phyloP scores from a whole-genome alignment of 2,329 filamentous ascomycete genomes.

The Trichophyton schoenleinii region DNA sequence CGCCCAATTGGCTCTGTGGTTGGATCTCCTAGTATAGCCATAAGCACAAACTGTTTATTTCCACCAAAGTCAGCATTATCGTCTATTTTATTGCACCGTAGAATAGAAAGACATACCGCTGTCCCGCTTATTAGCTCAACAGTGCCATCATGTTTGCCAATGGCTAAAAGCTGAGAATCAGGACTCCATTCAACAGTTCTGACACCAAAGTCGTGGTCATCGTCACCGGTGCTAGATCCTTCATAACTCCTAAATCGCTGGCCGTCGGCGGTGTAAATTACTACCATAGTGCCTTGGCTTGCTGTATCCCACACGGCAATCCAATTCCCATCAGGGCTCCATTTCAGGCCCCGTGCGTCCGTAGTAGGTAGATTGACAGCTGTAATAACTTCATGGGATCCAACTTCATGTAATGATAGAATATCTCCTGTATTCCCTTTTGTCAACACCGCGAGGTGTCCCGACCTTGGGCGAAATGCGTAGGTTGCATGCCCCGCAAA shows the following conservation, averaged over 20 bases:
- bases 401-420: conserved; percentile 28
- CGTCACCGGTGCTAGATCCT: conserved; percentile 21
- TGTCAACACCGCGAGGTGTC: conserved; percentile 28
- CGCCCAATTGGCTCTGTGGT: conserved; percentile 23
- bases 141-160: conserved; percentile 40
- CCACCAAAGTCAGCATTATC: background rate
- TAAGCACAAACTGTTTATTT: conserved; percentile 14
- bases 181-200: conserved; percentile 43
- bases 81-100: background rate
- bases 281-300: conserved; percentile 38
- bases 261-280: conserved; percentile 48
- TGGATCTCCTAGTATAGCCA: conserved; percentile 25
- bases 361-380: conserved; percentile 34
- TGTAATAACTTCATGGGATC: conserved; percentile 24
- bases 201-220: conserved; percentile 37
- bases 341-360: conserved; percentile 47
- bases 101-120: conserved; percentile 24
- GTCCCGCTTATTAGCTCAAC: conserved; percentile 36
- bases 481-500: conserved; percentile 25
- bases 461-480: conserved; percentile 29
- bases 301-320: conserved; percentile 45
- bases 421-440: conserved; percentile 29
- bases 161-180: conserved; percentile 34
- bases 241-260: conserved; percentile 44
- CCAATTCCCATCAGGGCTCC: conserved; percentile 50